These are phyloP conservation scores for Pseudophaeomoniella oleicola DNA, from an alignment of 2,329 filamentous ascomycete species.

Conservation along the genomic window DNA sequence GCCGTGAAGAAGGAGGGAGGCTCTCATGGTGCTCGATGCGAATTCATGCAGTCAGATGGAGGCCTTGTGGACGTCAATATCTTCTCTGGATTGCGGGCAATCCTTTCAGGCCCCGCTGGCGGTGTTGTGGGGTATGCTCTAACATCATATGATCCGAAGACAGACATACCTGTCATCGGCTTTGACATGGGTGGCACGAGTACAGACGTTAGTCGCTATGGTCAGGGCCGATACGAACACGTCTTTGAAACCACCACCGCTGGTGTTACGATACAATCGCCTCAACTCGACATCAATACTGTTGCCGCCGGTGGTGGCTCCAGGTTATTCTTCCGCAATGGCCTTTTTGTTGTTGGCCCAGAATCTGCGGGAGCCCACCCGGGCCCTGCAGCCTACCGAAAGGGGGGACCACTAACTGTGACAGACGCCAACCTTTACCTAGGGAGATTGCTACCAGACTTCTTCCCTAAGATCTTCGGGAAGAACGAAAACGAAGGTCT, in stretches of 20 bases:
- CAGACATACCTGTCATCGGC: constrained; percentile 74
- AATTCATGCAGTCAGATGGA: constrained; percentile 93
- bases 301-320: constrained; percentile 69
- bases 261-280: constrained; percentile 85
- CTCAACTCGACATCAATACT: constrained; percentile 88
- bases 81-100: constrained; percentile 77
- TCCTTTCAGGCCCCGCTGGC: constrained; percentile 81
- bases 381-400: constrained; percentile 82
- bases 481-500: constrained; percentile 74
- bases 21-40: constrained; percentile 60
- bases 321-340: constrained; percentile 70
- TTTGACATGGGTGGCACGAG: constrained; percentile 95
- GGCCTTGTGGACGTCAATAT: constrained; percentile 41
- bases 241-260: constrained; percentile 90
- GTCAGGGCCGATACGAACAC: constrained; percentile 68
- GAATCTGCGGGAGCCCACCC: constrained; percentile 86
- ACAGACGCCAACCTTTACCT: constrained; percentile 87
- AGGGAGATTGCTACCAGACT: constrained; percentile 72
- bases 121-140: constrained; percentile 88
- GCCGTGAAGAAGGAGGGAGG: constrained; percentile 55
- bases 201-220: constrained; percentile 81
- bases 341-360: constrained; percentile 80
- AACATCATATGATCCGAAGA: constrained; percentile 74
- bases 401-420: constrained; percentile 78
- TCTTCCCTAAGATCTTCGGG: constrained; percentile 94